Evolutionary conservation across 768 basidiomycete species (phyloP), one percentile per base, ranked within the genome.

Genomic region (Crassisporium funariophilum): DNA sequence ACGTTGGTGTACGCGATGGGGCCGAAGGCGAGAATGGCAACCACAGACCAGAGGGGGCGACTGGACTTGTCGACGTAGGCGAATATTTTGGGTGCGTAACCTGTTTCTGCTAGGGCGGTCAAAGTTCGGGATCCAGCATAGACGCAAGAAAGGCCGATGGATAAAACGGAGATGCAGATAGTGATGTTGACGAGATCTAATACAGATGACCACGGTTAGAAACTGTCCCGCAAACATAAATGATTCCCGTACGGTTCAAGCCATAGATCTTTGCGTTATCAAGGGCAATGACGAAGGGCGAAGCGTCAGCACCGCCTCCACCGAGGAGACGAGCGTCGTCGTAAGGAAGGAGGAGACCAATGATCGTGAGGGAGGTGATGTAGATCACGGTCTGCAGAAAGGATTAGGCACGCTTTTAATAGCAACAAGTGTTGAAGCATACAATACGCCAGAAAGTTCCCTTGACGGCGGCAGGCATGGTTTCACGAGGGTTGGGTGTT

Each of bases 401-500:
- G 22, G 3, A 6, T 47, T 19, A 40, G 13, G 17, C 5, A 36
- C 2, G 13, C 23, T 16, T n/a, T 7, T 25, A n/a, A 35, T 16
- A 5, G 10, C 24, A 17, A 27, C 15, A 15, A n/a, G 3, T 4
- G 2, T 41, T 42, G n/a, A 21, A 2, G 58, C 69, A 52, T 49
- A 73, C 70, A 35, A 76, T 70, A 58, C 72, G 75, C 73, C 73
- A 75, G 61, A 76, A 74, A 2, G 73, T 74, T 27, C 73, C 72
- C 63, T 75, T 75, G 23, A 76, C 72, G 29, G 74, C 74, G 29
- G 63, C 60, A 9, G 73, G 72, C 70, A 74, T 72, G 12, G 70
- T 70, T 19, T 62, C 54, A 41, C 73, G 69, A 16, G 75, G 73
- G 52, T 76, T 70, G 17, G 73, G 73, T 1, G 75, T 76, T 58